Evolutionary conservation across 2,329 filamentous ascomycete species (phyloP), one percentile per base, ranked within the genome.

Genomic region (Phyllosticta citribraziliensis): DNA sequence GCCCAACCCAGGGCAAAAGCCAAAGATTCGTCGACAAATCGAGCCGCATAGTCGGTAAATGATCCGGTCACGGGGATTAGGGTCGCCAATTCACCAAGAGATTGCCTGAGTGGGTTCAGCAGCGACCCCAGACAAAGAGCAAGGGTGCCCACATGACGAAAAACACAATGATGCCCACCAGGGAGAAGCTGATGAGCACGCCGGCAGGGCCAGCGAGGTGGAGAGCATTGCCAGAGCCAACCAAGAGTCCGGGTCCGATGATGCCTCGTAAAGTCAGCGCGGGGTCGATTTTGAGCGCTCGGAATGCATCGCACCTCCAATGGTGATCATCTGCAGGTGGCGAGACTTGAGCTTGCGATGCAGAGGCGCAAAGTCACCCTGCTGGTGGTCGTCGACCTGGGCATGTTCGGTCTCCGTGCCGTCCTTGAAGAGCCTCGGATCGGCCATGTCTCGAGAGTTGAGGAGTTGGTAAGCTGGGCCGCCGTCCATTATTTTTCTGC

Each of bases 251-350:
- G 27, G 64, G 64, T 12, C 64, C 65, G 52, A 65, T 65, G 56
- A 66, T 66, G 25, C 64, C 65, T 64, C 30, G 8, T 22, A 10
- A 33, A 22, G 40, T 60, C 20, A 61, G 59, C 14, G 11, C 30
- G 19, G 20, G 8, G 35, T 17, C 27, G 9, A 10, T 9, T n/a
- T 1, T 5, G 57, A 40, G 14, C 17, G 10, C 11, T 19, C 25
- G 1, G 20, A n/a, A 24, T 3, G 3, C 19, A n/a, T 20, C 62
- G 55, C 58, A 62, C 65, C 66, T 62, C 66, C 66, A 60, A 67
- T 66, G 35, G 66, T 65, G 51, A 67, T 67, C 65, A 67, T 67
- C 63, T 66, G 65, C 47, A 68, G 51, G 59, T 68, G 65, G 35
- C 66, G 57, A 14, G 62, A 63, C 63, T 68, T 67, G 50, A 68